A percentile compares a stretch with the other conserved stretches of the same genome.
Evolutionary conservation across 2,329 filamentous ascomycete genomes (phyloP).

Genomic region (Fusarium sp.): DNA sequence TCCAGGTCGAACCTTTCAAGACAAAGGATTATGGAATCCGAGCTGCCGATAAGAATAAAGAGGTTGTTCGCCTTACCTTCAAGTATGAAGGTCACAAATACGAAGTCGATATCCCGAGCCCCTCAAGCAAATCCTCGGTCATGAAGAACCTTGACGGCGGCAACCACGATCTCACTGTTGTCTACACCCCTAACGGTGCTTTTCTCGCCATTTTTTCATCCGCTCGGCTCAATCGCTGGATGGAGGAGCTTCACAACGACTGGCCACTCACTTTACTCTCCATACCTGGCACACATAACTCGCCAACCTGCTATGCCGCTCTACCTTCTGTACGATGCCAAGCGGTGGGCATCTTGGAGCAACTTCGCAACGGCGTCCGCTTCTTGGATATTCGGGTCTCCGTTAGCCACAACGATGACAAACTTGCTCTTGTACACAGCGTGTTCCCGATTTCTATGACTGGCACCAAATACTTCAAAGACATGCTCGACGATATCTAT

Average conservation of each 20-base stretch:
- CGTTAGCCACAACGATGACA: constrained; percentile 67
- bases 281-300: constrained; percentile 96
- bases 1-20: constrained; percentile 77
- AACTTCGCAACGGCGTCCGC: constrained; percentile 90
- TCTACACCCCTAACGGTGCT: constrained; percentile 71
- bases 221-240: constrained; percentile 80
- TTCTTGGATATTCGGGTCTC: constrained; percentile 92
- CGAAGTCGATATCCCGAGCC: constrained; percentile 78
- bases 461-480: constrained; percentile 82
- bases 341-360: constrained; percentile 79
- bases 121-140: constrained; percentile 69
- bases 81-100: constrained; percentile 70
- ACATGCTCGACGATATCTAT: constrained; percentile 78
- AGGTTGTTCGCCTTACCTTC: constrained; percentile 82
- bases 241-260: constrained; percentile 78
- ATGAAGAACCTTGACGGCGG: constrained; percentile 68
- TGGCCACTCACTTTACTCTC: constrained; percentile 84
- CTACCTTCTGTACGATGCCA: constrained; percentile 95
- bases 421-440: constrained; percentile 86
- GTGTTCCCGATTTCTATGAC: constrained; percentile 90
- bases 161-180: constrained; percentile 71
- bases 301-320: constrained; percentile 85
- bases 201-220: constrained; percentile 78
- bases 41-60: constrained; percentile 69
- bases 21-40: constrained; percentile 69